A percentile compares a stretch with the other conserved stretches of the same genome.
These are phyloP conservation scores for Hanseniaspora pseudoguilliermondii DNA, from an alignment of 805 yeast species.

Conservation along the genomic window DNA sequence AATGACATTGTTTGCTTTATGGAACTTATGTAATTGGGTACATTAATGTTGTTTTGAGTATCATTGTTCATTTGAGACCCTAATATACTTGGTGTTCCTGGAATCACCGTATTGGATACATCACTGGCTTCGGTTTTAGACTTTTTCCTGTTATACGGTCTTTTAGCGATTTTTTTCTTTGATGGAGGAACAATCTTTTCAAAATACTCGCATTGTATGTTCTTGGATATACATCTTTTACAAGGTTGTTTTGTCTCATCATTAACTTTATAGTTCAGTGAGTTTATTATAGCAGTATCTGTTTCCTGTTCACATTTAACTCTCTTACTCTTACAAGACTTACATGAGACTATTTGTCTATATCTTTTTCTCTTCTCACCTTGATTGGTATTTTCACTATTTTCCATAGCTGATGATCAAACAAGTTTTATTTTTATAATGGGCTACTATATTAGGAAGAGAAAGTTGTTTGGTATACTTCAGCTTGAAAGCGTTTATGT, in stretches of 20 bases:
- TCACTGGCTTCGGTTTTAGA: not conserved
- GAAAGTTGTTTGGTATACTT: too few relatives aligned
- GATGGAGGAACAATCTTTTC: not conserved
- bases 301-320: conserved; percentile 48
- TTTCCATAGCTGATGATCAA: conserved; percentile 2
- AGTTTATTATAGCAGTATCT: conserved; percentile 18
- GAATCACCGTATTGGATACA: not conserved
- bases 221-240: conserved; percentile 1
- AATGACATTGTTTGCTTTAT: not conserved
- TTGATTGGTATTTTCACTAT: conserved; percentile 8
- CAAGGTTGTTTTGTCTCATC: not conserved
- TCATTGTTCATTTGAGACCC: not conserved
- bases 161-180: not conserved
- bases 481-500: too few relatives aligned
- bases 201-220: conserved; percentile 5
- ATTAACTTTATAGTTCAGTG: not conserved
- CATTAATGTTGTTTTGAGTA: not conserved
- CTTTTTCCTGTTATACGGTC: not conserved
- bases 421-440: too few relatives aligned
- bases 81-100: not conserved
- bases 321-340: conserved; percentile 51
- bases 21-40: not conserved
- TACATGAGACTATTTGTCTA: conserved; percentile 30
- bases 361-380: conserved; percentile 18
- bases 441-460: too few relatives aligned